Evolutionary conservation across 352 stramenopile genomes (phyloP).

Genomic region (Phytophthora brassicae): DNA sequence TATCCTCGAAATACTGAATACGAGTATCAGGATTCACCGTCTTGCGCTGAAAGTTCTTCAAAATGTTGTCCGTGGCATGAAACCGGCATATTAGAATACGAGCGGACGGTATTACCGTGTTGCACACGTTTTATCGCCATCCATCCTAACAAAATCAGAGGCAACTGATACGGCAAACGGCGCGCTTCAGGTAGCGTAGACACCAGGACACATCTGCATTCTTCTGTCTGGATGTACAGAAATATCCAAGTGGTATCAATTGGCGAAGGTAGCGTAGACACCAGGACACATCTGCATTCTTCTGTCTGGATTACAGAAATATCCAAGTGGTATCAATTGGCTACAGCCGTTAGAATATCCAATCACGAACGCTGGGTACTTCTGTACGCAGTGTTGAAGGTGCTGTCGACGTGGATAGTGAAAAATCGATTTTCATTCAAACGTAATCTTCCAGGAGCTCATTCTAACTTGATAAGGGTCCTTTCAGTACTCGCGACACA

Average conservation of each 20-base stretch:
- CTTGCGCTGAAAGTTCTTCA: neutral
- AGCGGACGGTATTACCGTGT: neutral
- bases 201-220: neutral
- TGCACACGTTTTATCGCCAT: neutral
- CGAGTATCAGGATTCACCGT: neutral
- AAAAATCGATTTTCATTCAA: too few species aligned
- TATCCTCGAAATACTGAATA: too few species aligned
- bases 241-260: too few species aligned
- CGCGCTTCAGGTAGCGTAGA: neutral
- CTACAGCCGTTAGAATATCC: neutral
- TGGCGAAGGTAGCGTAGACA: neutral
- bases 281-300: neutral
- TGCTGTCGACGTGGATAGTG: neutral
- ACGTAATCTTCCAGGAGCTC: too few species aligned
- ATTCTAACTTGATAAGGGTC: too few species aligned
- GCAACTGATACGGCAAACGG: neutral
- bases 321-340: neutral
- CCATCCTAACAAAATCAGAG: neutral
- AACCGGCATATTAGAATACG: neutral
- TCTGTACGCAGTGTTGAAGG: neutral
- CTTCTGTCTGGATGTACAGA: neutral
- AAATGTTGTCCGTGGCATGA: neutral
- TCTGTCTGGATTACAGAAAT: neutral
- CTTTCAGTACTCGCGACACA: too few species aligned
- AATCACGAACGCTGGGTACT: neutral